Conservation (phyloP, 371 early-diverging fungal species). For the Mortierella sp. region DNA sequence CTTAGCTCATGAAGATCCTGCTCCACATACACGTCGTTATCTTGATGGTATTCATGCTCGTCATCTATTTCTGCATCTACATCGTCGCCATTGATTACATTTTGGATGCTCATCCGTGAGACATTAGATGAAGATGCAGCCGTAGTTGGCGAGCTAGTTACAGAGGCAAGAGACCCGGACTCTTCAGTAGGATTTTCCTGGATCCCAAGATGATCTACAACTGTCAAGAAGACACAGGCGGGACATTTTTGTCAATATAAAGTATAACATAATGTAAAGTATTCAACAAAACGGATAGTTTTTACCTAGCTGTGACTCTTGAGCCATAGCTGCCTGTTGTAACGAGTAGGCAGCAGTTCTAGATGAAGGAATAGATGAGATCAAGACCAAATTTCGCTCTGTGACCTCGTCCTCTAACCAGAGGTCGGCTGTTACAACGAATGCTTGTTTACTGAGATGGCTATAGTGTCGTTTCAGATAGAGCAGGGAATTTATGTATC, state of each 20-base stretch:
- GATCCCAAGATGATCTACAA: conserved; percentile 36
- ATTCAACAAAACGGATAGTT: not conserved
- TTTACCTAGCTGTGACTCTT: conserved; percentile 28
- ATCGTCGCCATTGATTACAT: conserved; percentile 18
- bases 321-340: conserved; percentile 12
- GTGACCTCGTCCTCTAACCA: conserved; percentile 31
- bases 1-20: conserved; percentile 23
- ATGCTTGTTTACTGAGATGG: conserved; percentile 31
- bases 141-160: conserved; percentile 4
- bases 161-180: not conserved
- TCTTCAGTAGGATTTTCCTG: conserved; percentile 6
- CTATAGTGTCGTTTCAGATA: not conserved
- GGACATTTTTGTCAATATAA: not conserved
- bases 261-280: not conserved
- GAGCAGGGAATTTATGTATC: not conserved
- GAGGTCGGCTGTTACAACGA: conserved; percentile 48
- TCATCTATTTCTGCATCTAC: conserved; percentile 15
- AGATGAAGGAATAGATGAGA: conserved; percentile 40
- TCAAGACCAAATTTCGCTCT: conserved; percentile 37
- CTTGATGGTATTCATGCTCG: conserved; percentile 18
- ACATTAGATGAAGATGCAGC: conserved; percentile 6
- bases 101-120: conserved; percentile 7
- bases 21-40: conserved; percentile 27
- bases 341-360: conserved; percentile 31
- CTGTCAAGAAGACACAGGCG: conserved; percentile 8